Base-by-base conservation (phyloP, 78 protist species). In the Dictyostelium citrinum region DNA sequence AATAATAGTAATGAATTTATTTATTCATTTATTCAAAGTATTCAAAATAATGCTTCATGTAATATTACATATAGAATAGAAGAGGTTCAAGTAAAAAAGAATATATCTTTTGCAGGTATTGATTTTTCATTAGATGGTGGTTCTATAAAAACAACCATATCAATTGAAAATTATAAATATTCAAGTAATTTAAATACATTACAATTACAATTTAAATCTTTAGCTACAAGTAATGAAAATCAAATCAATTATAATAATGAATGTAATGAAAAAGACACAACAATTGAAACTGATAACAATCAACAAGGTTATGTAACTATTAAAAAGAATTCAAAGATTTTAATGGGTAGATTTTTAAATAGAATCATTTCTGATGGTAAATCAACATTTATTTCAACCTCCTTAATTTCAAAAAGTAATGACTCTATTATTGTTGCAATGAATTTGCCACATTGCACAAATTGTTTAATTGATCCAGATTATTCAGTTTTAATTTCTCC, bases 321-420 rank as follows among this genome's bases (percentile, higher is more conserved):
- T 33, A 29, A 5, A 27, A 70, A 70, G 37, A 70, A 70, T 70
- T 29, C 77, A 70, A 27, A 70, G 22, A 27, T 33, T 17, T 33
- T 70, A 70, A 70, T 29, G 7, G 90, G 90, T 71, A 55, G 90
- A 10, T 83, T 83, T 45, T 27, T 83, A 20, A 60, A 67, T 31
- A 43, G 39, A 31, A 79, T 71, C 11, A 27, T 83, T 8, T 83
- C 90, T 14, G 90, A 83, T 71, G 90, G 71, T 8, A 39, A 80
- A 33, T 31, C 80, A 43, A 83, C 90, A 4, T 70, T 70, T 76
- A 33, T 43, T 6, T 70, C 77, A 12, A 31, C 45, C 1, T 29
- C 37, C 12, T 16, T 70, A 14, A 33, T 33, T 33, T 10, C 41
- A 12, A 31, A 29, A 27, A 33, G 10, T 70, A 24, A 20, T 11